A percentile compares a stretch with the other conserved stretches of the same genome.
Evolutionary conservation across 1,284 basidiomycete genomes (phyloP).

Genomic region (Papiliotrema nemorosa): DNA sequence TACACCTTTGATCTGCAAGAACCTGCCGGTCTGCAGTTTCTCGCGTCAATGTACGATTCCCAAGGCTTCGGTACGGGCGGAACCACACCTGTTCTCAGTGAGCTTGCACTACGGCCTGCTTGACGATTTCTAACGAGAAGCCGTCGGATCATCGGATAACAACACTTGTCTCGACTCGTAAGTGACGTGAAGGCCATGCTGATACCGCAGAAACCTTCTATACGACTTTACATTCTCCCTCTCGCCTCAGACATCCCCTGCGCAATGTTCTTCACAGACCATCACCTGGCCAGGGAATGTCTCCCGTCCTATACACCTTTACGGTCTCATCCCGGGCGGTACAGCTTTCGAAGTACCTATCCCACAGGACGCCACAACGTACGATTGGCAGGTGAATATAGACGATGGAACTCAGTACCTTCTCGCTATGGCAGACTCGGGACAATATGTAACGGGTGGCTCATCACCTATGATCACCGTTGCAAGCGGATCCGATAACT

Average conservation of each 20-base stretch:
- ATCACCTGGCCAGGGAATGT: slow-evolving; percentile 35
- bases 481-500: slow-evolving; percentile 17
- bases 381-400: slow-evolving; percentile 39
- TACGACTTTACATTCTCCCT: slow-evolving; percentile 40
- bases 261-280: slow-evolving; percentile 27
- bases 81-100: slow-evolving; percentile 36
- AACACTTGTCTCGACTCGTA: slow-evolving; percentile 22
- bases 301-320: slow-evolving; percentile 28
- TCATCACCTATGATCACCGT: slow-evolving; percentile 30
- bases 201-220: slow-evolving; percentile 5
- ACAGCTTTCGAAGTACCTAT: slow-evolving; percentile 35
- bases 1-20: slow-evolving; percentile 31
- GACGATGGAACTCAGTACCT: slow-evolving; percentile 30
- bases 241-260: slow-evolving; percentile 23
- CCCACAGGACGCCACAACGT: slow-evolving; percentile 12
- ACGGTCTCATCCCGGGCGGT: slow-evolving; percentile 39
- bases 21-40: slow-evolving; percentile 33
- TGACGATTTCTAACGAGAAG: slow-evolving; percentile 13
- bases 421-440: slow-evolving; percentile 39
- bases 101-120: slow-evolving; percentile 6
- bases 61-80: slow-evolving; percentile 39
- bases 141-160: slow-evolving; percentile 32
- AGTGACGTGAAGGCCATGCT: no score
- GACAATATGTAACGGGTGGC: slow-evolving; percentile 36
- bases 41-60: slow-evolving; percentile 39